Percentiles rank a stretch among this genome's conserved stretches.
Conservation (phyloP, 192 early-diverging fungal species). For the Umbelopsis sp. region DNA sequence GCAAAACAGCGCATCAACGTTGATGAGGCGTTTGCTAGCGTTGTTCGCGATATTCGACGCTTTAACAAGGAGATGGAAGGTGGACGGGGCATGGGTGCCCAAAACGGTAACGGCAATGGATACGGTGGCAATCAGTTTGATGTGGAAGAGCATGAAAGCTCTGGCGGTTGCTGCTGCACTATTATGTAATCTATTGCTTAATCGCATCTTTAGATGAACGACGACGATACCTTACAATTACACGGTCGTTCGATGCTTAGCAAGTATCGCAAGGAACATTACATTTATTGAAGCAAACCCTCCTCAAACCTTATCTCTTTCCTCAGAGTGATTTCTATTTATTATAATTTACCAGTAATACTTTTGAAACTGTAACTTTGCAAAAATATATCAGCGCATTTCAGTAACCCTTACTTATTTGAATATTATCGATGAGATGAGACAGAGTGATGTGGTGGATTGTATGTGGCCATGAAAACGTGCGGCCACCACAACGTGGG, state of each 20-base stretch:
- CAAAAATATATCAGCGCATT: neutral
- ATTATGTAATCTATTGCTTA: conserved; percentile 4
- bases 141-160: conserved; percentile 12
- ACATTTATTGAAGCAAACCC: too few relatives aligned
- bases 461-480: too few relatives aligned
- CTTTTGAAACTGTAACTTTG: neutral
- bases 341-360: conserved; percentile 15
- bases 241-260: conserved; percentile 5
- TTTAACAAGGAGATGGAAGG: conserved; percentile 79
- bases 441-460: too few relatives aligned
- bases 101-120: conserved; percentile 59
- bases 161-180: conserved; percentile 13
- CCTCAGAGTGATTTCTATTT: conserved; percentile 5
- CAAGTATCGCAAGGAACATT: too few relatives aligned
- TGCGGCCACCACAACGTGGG: too few relatives aligned
- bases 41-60: conserved; percentile 85
- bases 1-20: conserved; percentile 91
- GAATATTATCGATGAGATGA: too few relatives aligned
- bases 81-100: conserved; percentile 69
- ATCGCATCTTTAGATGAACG: conserved; percentile 1
- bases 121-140: conserved; percentile 10
- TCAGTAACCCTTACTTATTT: neutral
- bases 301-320: neutral
- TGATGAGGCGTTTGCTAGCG: conserved; percentile 86
- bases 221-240: conserved; percentile 20